Evolutionary conservation across 2,329 filamentous ascomycete species (phyloP), one percentile per base, ranked within the genome.

Genomic region (Fusarium continuum): DNA sequence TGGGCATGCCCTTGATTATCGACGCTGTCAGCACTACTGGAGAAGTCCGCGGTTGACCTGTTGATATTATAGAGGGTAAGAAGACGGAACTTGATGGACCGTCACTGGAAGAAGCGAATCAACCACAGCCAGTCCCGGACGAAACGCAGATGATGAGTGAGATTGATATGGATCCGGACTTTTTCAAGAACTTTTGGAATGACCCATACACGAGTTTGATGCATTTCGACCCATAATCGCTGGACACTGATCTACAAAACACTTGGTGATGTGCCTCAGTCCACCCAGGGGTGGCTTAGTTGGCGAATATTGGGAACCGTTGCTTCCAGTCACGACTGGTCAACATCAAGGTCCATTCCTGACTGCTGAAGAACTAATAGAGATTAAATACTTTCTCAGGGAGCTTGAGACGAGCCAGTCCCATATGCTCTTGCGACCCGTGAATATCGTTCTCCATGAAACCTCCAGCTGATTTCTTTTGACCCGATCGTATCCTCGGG

Each of bases 371-470:
- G 8, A 2, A 6, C 25, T 4, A 20, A 13, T 16, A 35, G 2
- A 34, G 4, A 5, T 9, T 22, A 8, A n/a, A 26, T 0, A 2
- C 11, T 8, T 36, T 5, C 5, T 22, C 14, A 6, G 61, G 46
- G 2, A 69, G 13, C 10, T 41, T 51, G 2, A 69, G 14, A 3
- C 46, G 64, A 0, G 64, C 57, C 17, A 69, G 48, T 0, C 67
- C 67, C 11, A 59, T 22, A 31, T 69, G 67, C 16, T 69, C 61
- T 20, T 69, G 67, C 1, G 67, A 69, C 0, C 67, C 67, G 9
- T 69, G 67, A 2, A 69, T 63, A 14, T 69, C 67, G 7, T 38
- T 68, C 26, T 69, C 67, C 67, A 69, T 69, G 19, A 69, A 69
- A 0, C 67, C 61, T 2, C 67, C 67, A 0, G 67, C 67, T 1